Evolutionary conservation across 176 grass and related monocot species (phyloP), one percentile per base, ranked within the genome.

Genomic region (Triticum urartu): DNA sequence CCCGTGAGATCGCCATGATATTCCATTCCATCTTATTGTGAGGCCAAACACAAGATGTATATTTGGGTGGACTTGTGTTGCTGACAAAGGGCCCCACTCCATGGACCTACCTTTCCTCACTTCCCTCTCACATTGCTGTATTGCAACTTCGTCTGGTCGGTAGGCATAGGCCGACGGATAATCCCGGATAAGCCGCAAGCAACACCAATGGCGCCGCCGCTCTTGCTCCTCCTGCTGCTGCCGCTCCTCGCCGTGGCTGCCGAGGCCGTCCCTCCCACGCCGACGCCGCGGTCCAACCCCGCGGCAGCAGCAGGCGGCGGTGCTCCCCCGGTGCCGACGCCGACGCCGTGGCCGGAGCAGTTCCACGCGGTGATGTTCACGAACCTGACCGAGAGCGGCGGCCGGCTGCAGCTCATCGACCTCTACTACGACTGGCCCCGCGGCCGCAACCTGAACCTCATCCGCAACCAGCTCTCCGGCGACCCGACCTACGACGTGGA

Each of bases 401-500:
- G 87, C 0, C 80, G 45, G 69, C 92, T 97, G 85, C 75, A 90
- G 87, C 63, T 94, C 26, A 73, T 78, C 76, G 94, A 97, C 63
- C 84, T 97, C 26, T 97, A 91, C 79, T 97, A 94, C 91, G 94
- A 97, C 83, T 97, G 94, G 94, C 87, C 91, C 22, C 0, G 47
- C 17, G 83, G 94, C 48, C 88, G 94, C 63, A 97, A 97, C 73
- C 92, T 97, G 0, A 94, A 97, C 82, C 87, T 93, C 35, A 88
- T 97, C 82, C 91, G 48, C 43, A 12, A 21, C 22, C 94, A 92
- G 81, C 94, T 94, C 43, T 65, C 85, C 22, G 88, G 77, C 50
- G 86, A 89, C 43, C 78, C 88, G 7, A 82, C 75, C 33, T 86
- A 92, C 88, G 94, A 97, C 86, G 92, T 97, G 0, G 92, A 97